Conservation (phyloP, 257 asterid species). For the Fraxinus excelsior region DNA sequence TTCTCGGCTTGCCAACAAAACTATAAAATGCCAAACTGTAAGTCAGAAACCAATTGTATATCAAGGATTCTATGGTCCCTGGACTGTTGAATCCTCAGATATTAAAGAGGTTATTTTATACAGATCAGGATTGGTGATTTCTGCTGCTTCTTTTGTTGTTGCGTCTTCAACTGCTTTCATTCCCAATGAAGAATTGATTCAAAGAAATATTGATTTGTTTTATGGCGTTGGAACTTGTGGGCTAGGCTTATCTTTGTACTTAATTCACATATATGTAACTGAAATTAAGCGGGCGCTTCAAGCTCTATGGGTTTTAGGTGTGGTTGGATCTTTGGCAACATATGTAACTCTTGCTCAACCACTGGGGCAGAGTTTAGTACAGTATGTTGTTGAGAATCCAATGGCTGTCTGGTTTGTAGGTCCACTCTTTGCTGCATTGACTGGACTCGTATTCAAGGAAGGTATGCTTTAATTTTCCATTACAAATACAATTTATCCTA, state of each 20-base stretch:
- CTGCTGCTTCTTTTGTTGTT: constrained; percentile 71
- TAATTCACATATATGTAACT: constrained; percentile 91
- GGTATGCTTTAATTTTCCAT: constrained; percentile 35
- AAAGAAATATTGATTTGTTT: constrained; percentile 48
- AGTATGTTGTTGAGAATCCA: constrained; percentile 72
- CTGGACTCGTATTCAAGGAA: constrained; percentile 97
- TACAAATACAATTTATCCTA: too few species aligned
- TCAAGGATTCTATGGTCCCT: constrained; percentile 84
- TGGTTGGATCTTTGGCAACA: constrained; percentile 64
- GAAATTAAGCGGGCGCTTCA: constrained; percentile 86
- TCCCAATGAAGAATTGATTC: constrained; percentile 34
- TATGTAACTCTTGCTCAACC: constrained; percentile 71
- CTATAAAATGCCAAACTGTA: constrained; percentile 40
- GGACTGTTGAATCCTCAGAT: constrained; percentile 77
- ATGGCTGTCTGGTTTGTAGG: constrained; percentile 87
- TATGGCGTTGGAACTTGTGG: constrained; percentile 76
- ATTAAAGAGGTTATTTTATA: constrained; percentile 76
- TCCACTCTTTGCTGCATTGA: constrained; percentile 85
- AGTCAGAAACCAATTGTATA: constrained; percentile 47
- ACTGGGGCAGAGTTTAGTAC: constrained; percentile 56
- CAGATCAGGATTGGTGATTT: constrained; percentile 82
- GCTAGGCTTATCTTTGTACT: constrained; percentile 67
- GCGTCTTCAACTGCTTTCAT: constrained; percentile 68
- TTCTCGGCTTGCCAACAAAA: neutral
- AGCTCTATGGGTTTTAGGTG: constrained; percentile 78